A percentile compares a stretch with the other conserved stretches of the same genome.
Evolutionary conservation across 192 early-diverging fungal species (phyloP).

Genomic region (Oehlia diaphana): DNA sequence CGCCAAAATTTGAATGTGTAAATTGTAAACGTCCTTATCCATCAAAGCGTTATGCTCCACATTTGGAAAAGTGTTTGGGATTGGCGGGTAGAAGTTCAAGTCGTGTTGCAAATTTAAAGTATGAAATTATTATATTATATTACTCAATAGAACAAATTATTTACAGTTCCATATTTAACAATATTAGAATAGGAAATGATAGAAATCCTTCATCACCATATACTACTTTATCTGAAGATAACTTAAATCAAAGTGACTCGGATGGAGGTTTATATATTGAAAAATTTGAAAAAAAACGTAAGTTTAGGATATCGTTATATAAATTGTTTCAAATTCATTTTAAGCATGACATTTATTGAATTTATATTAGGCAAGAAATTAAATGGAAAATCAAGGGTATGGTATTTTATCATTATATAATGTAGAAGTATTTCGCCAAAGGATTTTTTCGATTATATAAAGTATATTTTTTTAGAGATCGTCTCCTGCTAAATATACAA

Average conservation of each 20-base stretch:
- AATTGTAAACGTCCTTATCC: conserved; percentile 78
- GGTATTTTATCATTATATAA: neutral
- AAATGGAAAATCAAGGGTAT: conserved; percentile 23
- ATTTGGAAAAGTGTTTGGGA: conserved; percentile 92
- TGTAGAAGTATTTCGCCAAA: neutral
- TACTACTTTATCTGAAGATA: conserved; percentile 21
- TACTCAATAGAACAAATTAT: neutral
- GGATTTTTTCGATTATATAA: neutral
- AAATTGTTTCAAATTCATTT: neutral
- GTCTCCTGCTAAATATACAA: conserved; percentile 17
- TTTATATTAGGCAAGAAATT: conserved; percentile 13
- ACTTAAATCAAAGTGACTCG: conserved; percentile 18
- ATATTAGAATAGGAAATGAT: conserved; percentile 7
- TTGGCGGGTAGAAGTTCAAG: conserved; percentile 66
- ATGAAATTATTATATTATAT: neutral
- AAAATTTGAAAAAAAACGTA: conserved; percentile 17
- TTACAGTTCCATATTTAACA: neutral
- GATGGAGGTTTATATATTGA: conserved; percentile 17
- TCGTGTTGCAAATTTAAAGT: conserved; percentile 59
- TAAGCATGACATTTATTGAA: neutral
- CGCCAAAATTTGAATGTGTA: conserved; percentile 73
- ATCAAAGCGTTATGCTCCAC: conserved; percentile 84
- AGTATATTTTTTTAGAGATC: neutral
- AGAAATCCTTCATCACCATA: conserved; percentile 18
- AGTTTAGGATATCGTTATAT: neutral